Conservation (phyloP, 1,139 yeast species). For the Candida sp. region DNA sequence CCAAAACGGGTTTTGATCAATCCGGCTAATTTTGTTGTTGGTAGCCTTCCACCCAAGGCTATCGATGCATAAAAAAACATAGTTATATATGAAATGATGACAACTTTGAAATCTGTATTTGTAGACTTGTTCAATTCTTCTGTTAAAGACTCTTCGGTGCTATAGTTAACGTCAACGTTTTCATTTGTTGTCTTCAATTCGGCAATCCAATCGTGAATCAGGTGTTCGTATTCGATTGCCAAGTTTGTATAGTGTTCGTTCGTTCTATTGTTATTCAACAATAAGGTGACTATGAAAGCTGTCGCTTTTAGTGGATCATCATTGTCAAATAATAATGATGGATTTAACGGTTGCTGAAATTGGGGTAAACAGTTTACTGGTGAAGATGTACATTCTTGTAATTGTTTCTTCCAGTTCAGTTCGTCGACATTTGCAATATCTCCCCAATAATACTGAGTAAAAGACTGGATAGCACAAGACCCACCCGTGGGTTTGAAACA, state of each 20-base stretch:
- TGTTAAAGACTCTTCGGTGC: slow-evolving; percentile 79
- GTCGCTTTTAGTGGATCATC: slow-evolving; percentile 54
- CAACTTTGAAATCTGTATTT: slow-evolving; percentile 72
- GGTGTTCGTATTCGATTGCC: slow-evolving; percentile 64
- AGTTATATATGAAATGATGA: slow-evolving; percentile 71
- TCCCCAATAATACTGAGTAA: slow-evolving; percentile 84
- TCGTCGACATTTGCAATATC: slow-evolving; percentile 49
- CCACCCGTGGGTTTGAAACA: slow-evolving; percentile 82
- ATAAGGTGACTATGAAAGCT: slow-evolving; percentile 75
- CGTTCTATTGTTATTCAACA: slow-evolving; percentile 41
- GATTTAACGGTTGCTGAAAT: slow-evolving; percentile 86
- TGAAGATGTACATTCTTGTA: slow-evolving; percentile 62
- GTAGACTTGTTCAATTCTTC: slow-evolving; percentile 81
- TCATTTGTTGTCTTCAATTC: slow-evolving; percentile 42
- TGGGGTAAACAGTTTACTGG: slow-evolving; percentile 91
- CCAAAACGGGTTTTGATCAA: slow-evolving; percentile 65
- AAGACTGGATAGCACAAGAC: slow-evolving; percentile 84
- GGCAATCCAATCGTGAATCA: slow-evolving; percentile 52
- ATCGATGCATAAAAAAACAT: slow-evolving; percentile 90
- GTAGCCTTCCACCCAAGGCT: slow-evolving; percentile 65
- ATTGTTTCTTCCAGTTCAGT: slow-evolving; percentile 49
- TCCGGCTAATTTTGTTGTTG: slow-evolving; percentile 17
- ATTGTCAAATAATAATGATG: slow-evolving; percentile 57
- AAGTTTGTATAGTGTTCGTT: slow-evolving; percentile 32
- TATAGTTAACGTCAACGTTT: slow-evolving; percentile 66